Percentiles rank a stretch among this genome's conserved stretches.
These are phyloP conservation scores for Aureobasidium sp. DNA, from an alignment of 2,329 filamentous ascomycete genomes.

Conservation along the genomic window DNA sequence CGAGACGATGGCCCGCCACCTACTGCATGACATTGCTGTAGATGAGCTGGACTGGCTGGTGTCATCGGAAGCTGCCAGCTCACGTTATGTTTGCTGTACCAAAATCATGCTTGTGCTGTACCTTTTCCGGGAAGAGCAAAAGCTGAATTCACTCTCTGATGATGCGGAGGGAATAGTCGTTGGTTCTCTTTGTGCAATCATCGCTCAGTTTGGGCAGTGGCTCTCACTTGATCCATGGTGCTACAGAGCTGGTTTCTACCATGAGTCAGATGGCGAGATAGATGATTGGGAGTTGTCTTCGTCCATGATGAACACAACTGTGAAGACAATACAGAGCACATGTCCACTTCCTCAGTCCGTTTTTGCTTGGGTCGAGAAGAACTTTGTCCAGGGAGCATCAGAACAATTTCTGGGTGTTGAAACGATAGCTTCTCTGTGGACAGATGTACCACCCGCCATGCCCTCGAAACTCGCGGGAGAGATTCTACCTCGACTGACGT, in stretches of 20 bases:
- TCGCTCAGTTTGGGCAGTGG: slow-evolving; percentile 79
- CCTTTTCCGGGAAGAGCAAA: slow-evolving; percentile 81
- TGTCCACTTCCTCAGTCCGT: slow-evolving; percentile 1
- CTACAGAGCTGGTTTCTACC: slow-evolving; percentile 46
- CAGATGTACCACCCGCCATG: neutral
- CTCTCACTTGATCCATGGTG: slow-evolving; percentile 64
- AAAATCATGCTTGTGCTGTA: slow-evolving; percentile 62
- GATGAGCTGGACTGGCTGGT: slow-evolving; percentile 17
- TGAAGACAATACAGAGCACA: neutral
- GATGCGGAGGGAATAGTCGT: neutral
- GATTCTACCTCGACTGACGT: slow-evolving; percentile 8
- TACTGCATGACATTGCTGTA: slow-evolving; percentile 9
- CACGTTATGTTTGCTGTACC: slow-evolving; percentile 29
- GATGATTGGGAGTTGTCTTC: slow-evolving; percentile 28
- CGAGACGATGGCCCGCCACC: slow-evolving; percentile 15
- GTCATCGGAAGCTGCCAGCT: slow-evolving; percentile 41
- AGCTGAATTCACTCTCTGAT: slow-evolving; percentile 51
- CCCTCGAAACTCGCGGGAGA: neutral
- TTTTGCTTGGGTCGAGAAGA: slow-evolving; percentile 28
- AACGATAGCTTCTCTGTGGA: slow-evolving; percentile 21
- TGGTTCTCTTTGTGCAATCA: slow-evolving; percentile 55
- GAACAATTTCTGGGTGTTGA: slow-evolving; percentile 23
- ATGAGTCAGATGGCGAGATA: slow-evolving; percentile 53
- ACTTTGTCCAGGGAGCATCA: slow-evolving; percentile 17
- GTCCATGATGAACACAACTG: slow-evolving; percentile 26